Evolutionary conservation across 2,329 filamentous ascomycete genomes (phyloP).

Genomic region (Fusarium sp.): DNA sequence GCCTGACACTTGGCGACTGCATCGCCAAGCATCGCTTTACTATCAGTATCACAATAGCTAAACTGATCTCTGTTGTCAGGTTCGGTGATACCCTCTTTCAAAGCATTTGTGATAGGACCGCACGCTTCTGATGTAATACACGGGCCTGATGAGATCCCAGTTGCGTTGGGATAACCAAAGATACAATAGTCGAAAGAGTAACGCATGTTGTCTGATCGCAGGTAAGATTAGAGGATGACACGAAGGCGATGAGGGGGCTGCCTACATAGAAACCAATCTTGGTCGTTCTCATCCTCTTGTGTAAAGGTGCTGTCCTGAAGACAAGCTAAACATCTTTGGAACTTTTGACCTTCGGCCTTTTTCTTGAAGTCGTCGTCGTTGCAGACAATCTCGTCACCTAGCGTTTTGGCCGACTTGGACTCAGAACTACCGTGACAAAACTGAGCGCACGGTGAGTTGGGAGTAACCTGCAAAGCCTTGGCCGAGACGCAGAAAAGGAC

Average conservation of each 20-base stretch:
- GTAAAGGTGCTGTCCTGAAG: slow-evolving; percentile 63
- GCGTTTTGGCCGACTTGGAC: slow-evolving; percentile 59
- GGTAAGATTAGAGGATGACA: background rate
- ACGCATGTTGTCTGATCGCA: slow-evolving; percentile 61
- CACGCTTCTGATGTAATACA: slow-evolving; percentile 65
- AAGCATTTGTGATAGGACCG: slow-evolving; percentile 54
- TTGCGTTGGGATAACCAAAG: slow-evolving; percentile 63
- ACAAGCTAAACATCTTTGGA: slow-evolving; percentile 63
- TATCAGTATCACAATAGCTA: slow-evolving; percentile 59
- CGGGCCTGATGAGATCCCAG: slow-evolving; percentile 57
- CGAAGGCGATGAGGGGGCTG: background rate
- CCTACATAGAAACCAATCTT: slow-evolving; percentile 68
- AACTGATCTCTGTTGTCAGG: slow-evolving; percentile 52
- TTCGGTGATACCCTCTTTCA: slow-evolving; percentile 55
- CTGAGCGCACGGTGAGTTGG: slow-evolving; percentile 65
- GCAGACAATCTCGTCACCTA: slow-evolving; percentile 60
- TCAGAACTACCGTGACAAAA: slow-evolving; percentile 60
- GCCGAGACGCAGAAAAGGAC: slow-evolving; percentile 31
- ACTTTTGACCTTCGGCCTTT: slow-evolving; percentile 56
- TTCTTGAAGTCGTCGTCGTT: slow-evolving; percentile 56
- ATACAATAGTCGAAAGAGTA: slow-evolving; percentile 65
- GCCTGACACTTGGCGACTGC: slow-evolving; percentile 55
- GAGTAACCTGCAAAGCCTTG: slow-evolving; percentile 61
- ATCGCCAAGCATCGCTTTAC: slow-evolving; percentile 48
- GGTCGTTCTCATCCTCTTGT: slow-evolving; percentile 62